Percentiles rank a stretch among this genome's conserved stretches.
Conservation (phyloP, 495 filamentous ascomycete species). For the Geoglossum glabrum region DNA sequence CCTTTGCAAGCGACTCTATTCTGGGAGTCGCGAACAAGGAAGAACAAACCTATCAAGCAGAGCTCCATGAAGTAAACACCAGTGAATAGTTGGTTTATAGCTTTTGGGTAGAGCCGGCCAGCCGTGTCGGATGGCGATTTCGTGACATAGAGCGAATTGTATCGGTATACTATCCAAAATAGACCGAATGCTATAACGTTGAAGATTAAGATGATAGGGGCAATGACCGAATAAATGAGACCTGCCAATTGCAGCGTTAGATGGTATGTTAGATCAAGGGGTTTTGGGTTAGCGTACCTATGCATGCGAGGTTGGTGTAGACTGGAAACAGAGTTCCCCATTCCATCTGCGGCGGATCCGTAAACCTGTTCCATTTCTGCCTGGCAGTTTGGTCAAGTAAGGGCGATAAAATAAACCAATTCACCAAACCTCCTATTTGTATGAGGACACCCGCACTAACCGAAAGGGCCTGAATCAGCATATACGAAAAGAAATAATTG, state of each 20-base stretch:
- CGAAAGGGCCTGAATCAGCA: conserved; percentile 82
- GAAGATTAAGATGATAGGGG: conserved; percentile 81
- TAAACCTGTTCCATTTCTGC: conserved; percentile 73
- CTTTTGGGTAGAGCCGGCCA: conserved; percentile 79
- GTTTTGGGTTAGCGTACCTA: conserved; percentile 31
- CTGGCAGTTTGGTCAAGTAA: conserved; percentile 72
- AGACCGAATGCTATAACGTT: conserved; percentile 83
- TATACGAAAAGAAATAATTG: conserved; percentile 97
- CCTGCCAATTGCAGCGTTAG: conserved; percentile 19
- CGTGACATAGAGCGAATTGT: conserved; percentile 89
- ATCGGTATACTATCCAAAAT: conserved; percentile 90
- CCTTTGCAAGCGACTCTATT: conserved; percentile 45
- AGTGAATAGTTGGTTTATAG: conserved; percentile 90
- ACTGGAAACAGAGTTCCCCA: conserved; percentile 94
- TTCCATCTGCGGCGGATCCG: conserved; percentile 50
- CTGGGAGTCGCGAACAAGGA: conserved; percentile 47
- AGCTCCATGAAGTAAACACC: conserved; percentile 92
- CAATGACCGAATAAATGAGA: conserved; percentile 75
- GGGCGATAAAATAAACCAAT: conserved; percentile 62
- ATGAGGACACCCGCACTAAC: conserved; percentile 76
- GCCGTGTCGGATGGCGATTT: conserved; percentile 84
- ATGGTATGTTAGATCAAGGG: too few species aligned
- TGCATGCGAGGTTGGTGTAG: conserved; percentile 88
- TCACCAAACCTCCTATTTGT: conserved; percentile 55
- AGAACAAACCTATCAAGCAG: conserved; percentile 77